Evolutionary conservation across 1,284 basidiomycete species (phyloP).

Genomic region (Sporisorium graminicola): DNA sequence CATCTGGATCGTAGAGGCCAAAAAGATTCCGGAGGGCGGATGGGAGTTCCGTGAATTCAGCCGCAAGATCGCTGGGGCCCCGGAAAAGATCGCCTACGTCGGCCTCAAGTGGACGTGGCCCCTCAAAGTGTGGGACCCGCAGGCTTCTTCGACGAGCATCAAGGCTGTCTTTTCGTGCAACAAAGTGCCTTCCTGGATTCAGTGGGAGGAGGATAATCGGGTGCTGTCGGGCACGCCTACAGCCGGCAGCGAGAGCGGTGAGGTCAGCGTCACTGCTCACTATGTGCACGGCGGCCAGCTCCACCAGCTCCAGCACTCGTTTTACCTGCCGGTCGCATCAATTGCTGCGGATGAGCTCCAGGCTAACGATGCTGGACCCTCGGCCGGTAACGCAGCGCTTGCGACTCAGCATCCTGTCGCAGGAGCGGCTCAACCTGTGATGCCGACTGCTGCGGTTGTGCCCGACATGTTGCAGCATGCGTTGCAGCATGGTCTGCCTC

Average conservation of each 20-base stretch:
- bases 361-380: constrained; percentile 30
- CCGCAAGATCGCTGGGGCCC: constrained; percentile 69
- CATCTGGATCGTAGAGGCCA: constrained; percentile 98
- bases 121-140: constrained; percentile 96
- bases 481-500: constrained; percentile 26
- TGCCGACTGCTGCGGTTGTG: constrained; percentile 9
- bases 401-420: constrained; percentile 15
- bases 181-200: constrained; percentile 84
- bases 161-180: constrained; percentile 85
- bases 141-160: constrained; percentile 73
- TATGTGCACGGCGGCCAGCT: constrained; percentile 62
- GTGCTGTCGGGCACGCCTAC: constrained; percentile 59
- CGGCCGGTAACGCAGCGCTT: constrained; percentile 23
- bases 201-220: constrained; percentile 79
- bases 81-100: constrained; percentile 76
- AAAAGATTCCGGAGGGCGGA: constrained; percentile 78
- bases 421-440: constrained; percentile 3
- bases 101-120: constrained; percentile 89
- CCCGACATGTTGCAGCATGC: constrained; percentile 26
- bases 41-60: constrained; percentile 95
- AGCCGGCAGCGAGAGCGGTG: constrained; percentile 51
- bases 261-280: constrained; percentile 60
- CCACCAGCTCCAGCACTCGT: constrained; percentile 63
- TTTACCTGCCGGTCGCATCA: constrained; percentile 58
- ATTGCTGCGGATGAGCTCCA: constrained; percentile 40